These are phyloP conservation scores for Choanephora cucurbitarum DNA, from an alignment of 371 early-diverging fungal species.

Conservation along the genomic window DNA sequence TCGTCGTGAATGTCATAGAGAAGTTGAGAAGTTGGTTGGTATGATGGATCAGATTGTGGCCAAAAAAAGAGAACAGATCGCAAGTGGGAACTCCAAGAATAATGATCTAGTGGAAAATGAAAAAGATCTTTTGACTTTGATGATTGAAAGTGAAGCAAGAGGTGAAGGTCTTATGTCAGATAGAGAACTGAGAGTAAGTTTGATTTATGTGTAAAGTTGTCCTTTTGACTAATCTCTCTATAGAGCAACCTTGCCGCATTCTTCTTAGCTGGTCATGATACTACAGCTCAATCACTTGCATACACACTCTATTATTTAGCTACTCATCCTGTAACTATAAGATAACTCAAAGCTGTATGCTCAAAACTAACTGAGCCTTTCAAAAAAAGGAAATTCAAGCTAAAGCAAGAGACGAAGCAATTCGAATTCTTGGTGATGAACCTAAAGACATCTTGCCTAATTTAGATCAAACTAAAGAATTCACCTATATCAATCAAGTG, in stretches of 20 bases:
- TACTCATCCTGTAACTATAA: constrained; percentile 20
- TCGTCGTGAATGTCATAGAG: background rate
- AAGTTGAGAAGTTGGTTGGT: constrained; percentile 12
- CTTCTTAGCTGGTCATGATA: constrained; percentile 37
- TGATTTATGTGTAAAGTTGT: constrained; percentile 12
- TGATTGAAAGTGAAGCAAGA: constrained; percentile 39
- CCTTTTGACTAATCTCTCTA: background rate
- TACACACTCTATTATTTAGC: constrained; percentile 37
- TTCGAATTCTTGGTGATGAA: constrained; percentile 16
- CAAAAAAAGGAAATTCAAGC: constrained; percentile 27
- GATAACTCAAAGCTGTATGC: too few species aligned
- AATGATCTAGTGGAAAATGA: constrained; percentile 14
- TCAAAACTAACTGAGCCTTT: too few species aligned
- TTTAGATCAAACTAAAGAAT: constrained; percentile 35
- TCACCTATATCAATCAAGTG: constrained; percentile 46
- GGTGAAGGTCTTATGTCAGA: constrained; percentile 21
- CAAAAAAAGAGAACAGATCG: constrained; percentile 15
- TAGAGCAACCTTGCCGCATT: constrained; percentile 26
- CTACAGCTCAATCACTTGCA: constrained; percentile 30
- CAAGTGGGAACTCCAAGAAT: background rate
- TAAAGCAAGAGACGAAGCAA: constrained; percentile 17
- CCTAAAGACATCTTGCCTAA: constrained; percentile 24
- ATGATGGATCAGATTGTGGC: constrained; percentile 29
- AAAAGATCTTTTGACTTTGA: constrained; percentile 50
- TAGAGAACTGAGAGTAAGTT: constrained; percentile 33